These are phyloP conservation scores for Nicotiana attenuata DNA, from an alignment of 257 asterid genomes.

Conservation along the genomic window DNA sequence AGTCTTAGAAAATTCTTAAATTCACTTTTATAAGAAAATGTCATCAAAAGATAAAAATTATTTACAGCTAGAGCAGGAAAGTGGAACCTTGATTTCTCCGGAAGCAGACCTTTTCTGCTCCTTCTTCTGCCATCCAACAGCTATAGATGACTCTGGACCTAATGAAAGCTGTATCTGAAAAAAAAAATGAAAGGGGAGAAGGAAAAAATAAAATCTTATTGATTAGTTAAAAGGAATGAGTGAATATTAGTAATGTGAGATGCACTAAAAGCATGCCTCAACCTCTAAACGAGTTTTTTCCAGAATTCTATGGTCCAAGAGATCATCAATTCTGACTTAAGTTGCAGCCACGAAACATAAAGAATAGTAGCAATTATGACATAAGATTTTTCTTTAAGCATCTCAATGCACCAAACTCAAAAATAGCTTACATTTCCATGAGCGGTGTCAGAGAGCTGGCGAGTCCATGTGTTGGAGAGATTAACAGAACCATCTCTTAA, in stretches of 20 bases:
- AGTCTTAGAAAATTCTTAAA: neutral
- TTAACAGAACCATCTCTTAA: constrained; percentile 84
- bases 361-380: neutral
- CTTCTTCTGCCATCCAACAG: constrained; percentile 90
- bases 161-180: constrained; percentile 80
- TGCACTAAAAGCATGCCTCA: neutral
- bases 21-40: neutral
- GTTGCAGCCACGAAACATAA: neutral
- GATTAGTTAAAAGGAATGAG: neutral
- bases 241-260: neutral
- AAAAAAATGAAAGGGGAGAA: constrained; percentile 13
- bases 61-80: constrained; percentile 4
- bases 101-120: constrained; percentile 71
- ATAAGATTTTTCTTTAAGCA: neutral
- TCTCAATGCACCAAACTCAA: constrained; percentile 3
- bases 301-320: neutral
- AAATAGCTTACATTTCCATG: constrained; percentile 62
- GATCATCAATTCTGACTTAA: neutral
- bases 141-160: constrained; percentile 79
- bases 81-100: constrained; percentile 79
- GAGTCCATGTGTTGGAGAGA: constrained; percentile 88
- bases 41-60: neutral
- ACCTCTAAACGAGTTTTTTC: neutral
- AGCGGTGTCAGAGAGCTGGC: constrained; percentile 73
- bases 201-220: neutral